Percentiles rank a stretch among this genome's conserved stretches.
These are phyloP conservation scores for Hansfordia pulvinata DNA, from an alignment of 2,329 filamentous ascomycete genomes.

Conservation along the genomic window DNA sequence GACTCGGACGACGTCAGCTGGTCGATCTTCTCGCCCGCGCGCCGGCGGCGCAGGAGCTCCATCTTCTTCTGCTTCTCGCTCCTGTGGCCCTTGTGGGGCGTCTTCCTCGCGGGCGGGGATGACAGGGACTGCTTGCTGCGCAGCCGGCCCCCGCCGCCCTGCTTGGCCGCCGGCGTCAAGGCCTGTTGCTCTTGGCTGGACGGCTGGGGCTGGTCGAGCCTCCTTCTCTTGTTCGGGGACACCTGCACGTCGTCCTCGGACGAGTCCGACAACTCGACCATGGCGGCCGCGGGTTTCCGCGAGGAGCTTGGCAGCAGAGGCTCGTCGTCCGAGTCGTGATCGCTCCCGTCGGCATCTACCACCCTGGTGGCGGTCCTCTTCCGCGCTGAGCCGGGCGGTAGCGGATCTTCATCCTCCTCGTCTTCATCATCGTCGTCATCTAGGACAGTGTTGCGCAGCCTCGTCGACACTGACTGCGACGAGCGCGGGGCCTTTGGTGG, in stretches of 20 bases:
- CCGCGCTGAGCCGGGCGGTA: constrained; percentile 2
- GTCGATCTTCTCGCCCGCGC: constrained; percentile 23
- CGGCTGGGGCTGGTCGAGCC: constrained; percentile 3
- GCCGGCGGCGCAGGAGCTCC: constrained; percentile 22
- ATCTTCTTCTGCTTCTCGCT: constrained; percentile 24
- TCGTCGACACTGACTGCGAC: constrained; percentile 16
- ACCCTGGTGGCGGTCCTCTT: constrained; percentile 4
- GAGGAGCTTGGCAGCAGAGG: too few species aligned
- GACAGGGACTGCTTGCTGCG: constrained; percentile 1
- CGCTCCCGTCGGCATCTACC: constrained; percentile 8
- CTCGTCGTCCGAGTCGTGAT: constrained; percentile 10
- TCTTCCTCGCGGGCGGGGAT: constrained; percentile 9
- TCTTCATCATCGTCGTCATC: constrained; percentile 10
- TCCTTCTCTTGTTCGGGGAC: constrained; percentile 17
- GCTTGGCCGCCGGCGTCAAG: constrained; percentile 4
- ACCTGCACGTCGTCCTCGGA: constrained; percentile 5
- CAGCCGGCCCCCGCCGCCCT: constrained; percentile 1
- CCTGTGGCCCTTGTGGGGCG: constrained; percentile 13
- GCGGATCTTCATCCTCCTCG: constrained; percentile 4
- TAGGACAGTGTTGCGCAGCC: constrained; percentile 11
- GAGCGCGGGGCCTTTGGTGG: constrained; percentile 7
- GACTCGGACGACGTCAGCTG: constrained; percentile 21
- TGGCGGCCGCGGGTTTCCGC: too few species aligned
- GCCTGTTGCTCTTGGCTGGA: constrained; percentile 1
- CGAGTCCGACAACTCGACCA: not conserved